Conservation (phyloP, 495 filamentous ascomycete genomes). For the Penicillium ochrochloron region DNA sequence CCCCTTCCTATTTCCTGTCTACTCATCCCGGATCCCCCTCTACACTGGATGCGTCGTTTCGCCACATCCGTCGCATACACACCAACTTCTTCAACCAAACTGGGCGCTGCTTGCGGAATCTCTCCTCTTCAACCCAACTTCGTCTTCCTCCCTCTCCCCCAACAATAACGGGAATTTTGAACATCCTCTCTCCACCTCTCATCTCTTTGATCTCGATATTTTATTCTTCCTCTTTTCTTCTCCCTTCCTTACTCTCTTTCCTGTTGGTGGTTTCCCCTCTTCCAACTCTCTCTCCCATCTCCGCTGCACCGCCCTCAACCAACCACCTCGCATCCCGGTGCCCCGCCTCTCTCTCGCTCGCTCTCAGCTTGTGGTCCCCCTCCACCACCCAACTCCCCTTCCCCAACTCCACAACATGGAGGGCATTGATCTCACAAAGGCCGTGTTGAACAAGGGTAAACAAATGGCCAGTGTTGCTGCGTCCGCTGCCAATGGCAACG, state of each 20-base stretch:
- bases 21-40: background rate
- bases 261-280: constrained; percentile 12
- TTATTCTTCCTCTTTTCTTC: background rate
- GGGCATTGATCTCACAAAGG: constrained; percentile 73
- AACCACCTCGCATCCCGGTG: constrained; percentile 30
- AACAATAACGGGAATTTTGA: background rate
- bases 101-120: constrained; percentile 36
- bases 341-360: constrained; percentile 36
- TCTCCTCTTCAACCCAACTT: constrained; percentile 9
- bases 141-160: background rate
- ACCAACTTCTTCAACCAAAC: constrained; percentile 13
- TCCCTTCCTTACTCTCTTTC: background rate
- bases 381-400: constrained; percentile 8
- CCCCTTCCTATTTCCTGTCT: background rate
- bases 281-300: constrained; percentile 4
- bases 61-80: constrained; percentile 31
- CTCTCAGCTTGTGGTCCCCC: constrained; percentile 27
- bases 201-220: background rate
- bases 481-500: constrained; percentile 67
- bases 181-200: background rate
- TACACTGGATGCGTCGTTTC: constrained; percentile 15
- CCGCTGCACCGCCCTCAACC: constrained; percentile 23
- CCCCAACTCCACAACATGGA: constrained; percentile 62
- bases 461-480: constrained; percentile 66
- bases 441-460: constrained; percentile 78